Conservation (phyloP, 345 rosid species). For the Brassica rapa region DNA sequence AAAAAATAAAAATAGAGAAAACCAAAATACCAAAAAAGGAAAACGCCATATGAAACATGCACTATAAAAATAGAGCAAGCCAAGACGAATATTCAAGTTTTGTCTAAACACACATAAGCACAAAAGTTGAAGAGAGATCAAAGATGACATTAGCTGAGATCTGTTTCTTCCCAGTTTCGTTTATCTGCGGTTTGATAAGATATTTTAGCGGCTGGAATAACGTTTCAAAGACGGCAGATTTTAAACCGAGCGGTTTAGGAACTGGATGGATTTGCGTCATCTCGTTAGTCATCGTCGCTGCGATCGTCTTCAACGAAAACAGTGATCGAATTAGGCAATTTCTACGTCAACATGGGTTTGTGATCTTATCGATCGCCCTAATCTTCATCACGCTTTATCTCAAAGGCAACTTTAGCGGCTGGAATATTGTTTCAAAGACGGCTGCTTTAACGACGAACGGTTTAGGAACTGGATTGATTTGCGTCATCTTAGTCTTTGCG, state of each 20-base stretch:
- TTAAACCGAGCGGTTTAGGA: neutral
- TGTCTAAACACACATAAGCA: neutral
- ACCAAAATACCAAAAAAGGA: neutral
- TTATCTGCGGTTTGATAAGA: neutral
- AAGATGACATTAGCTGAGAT: neutral
- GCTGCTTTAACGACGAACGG: neutral
- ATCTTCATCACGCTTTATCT: neutral
- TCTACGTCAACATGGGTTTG: neutral
- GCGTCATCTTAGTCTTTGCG: neutral
- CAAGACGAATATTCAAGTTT: neutral
- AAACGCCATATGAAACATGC: neutral
- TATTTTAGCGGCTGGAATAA: neutral
- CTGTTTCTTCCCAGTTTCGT: neutral
- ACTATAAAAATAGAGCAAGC: constrained; percentile 6
- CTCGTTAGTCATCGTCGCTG: neutral
- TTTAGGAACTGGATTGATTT: constrained; percentile 20
- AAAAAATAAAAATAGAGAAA: neutral
- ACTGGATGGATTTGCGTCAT: neutral
- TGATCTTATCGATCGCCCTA: neutral
- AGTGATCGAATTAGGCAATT: neutral
- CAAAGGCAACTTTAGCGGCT: neutral
- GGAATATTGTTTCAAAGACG: neutral
- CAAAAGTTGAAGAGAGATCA: constrained; percentile 1
- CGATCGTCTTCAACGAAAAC: neutral
- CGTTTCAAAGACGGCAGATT: neutral